Base-by-base conservation (phyloP, 352 stramenopile genomes). In the Phytophthora sojae region DNA sequence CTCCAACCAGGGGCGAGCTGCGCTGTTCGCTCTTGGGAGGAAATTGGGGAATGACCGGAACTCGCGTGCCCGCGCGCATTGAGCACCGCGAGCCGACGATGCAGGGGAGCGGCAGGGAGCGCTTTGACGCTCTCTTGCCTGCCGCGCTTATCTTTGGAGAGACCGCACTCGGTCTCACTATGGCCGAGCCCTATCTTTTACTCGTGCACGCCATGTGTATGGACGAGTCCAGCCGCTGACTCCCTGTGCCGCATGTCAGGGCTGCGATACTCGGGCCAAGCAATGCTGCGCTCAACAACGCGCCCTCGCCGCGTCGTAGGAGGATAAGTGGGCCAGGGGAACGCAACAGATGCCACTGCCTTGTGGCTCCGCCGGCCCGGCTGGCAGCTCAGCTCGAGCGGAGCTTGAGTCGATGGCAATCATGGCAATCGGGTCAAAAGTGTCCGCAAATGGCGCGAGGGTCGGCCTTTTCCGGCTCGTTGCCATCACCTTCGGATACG, bases 1-100 rank as follows among this genome's bases (percentile, higher is more conserved):
- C 49, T 75, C 60, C 52, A 69, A 70, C 57, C 39, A 51, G 51
- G 39, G 52, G 49, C 59, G 59, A 77, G 69, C 19, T 56, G 39
- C 53, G 11, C 21, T 32, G 53, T 66, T 73, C 70, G 64, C 49
- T 60, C 39, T 72, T 53, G 51, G 52, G 44, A 65, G 71, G 61
- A 79, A 79, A 75, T 79, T 79, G 69, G 55, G 61, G 53, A 79
- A 75, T 79, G 71, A 75, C 32, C 42, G 32, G 39, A 47, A 47
- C 39, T 19, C 19, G 51, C 29, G 39, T 21, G 29, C 29, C 49
- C 32, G 45, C 50, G 30, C 49, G 44, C 32, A 49, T 37, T 56
- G 47, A 21, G 29, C 57, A 26, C 17, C 30, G 49, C 70, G 60
- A 77, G 37, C 17, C 25, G 44, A 77, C 69, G 58, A 73, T 66